Conservation (phyloP, 2,329 filamentous ascomycete genomes). For the Fusarium denticulatum region DNA sequence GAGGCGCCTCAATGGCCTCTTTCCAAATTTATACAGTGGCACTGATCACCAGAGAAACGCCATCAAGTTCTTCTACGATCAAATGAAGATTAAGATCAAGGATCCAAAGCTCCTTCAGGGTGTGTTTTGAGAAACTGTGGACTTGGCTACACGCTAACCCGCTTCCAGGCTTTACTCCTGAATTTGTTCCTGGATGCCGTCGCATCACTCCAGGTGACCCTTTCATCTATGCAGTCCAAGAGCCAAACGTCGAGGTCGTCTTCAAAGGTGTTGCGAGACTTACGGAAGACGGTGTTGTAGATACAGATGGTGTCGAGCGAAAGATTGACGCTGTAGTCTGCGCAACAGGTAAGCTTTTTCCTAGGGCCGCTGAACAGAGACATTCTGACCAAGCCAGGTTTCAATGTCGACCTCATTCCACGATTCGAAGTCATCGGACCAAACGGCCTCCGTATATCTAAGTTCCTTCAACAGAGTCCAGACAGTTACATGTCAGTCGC, state of each 20-base stretch:
- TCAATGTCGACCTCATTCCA: neutral
- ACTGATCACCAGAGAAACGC: neutral
- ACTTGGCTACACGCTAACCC: rapidly evolving
- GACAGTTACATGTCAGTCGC: neutral
- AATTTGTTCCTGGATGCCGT: neutral
- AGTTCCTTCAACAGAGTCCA: neutral
- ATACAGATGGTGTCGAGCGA: neutral
- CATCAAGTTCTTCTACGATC: neutral
- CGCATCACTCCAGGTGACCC: neutral
- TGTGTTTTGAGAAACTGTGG: rapidly evolving
- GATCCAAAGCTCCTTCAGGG: neutral
- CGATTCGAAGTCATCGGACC: neutral
- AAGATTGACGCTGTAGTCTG: neutral
- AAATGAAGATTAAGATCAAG: neutral
- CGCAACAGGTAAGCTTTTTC: neutral
- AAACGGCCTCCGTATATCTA: neutral
- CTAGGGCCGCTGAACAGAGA: too few relatives aligned
- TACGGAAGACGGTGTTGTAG: neutral
- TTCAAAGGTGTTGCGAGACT: neutral
- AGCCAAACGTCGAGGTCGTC: neutral
- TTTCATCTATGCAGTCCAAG: neutral
- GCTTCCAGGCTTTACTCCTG: neutral
- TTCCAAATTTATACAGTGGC: neutral
- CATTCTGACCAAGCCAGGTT: rapidly evolving
- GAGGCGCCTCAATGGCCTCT: neutral